A percentile compares a stretch with the other conserved stretches of the same genome.
phyloP scores from a whole-genome alignment of 495 filamentous ascomycete genomes.

The Penicillium verhagenii region DNA sequence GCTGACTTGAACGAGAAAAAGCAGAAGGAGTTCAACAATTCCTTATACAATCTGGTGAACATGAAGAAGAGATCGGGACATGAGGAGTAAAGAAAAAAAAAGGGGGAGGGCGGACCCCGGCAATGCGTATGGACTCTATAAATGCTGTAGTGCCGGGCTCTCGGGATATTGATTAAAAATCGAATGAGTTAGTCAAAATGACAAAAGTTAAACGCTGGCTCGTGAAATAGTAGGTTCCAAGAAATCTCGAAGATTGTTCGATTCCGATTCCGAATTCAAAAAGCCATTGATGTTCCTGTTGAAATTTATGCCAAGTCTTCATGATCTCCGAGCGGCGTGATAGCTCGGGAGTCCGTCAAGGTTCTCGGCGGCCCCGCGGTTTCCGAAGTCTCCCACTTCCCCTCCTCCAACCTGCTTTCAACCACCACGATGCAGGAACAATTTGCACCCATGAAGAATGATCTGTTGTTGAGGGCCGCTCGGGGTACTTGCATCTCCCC shows the following conservation, averaged over 20 bases:
- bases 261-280: neutral
- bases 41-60: slow-evolving; percentile 69
- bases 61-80: slow-evolving; percentile 65
- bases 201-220: neutral
- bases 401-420: slow-evolving; percentile 28
- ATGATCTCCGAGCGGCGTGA: neutral
- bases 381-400: slow-evolving; percentile 23
- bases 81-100: slow-evolving; percentile 15
- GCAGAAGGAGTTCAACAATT: slow-evolving; percentile 38
- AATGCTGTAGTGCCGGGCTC: neutral
- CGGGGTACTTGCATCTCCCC: slow-evolving; percentile 57
- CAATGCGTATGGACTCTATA: neutral
- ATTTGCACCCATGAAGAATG: slow-evolving; percentile 85
- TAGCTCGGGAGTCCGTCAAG: slow-evolving; percentile 3
- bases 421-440: slow-evolving; percentile 54
- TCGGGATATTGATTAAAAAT: neutral
- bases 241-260: neutral
- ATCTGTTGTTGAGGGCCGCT: slow-evolving; percentile 83
- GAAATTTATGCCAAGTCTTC: neutral
- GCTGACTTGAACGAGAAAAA: slow-evolving; percentile 33
- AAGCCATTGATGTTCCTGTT: too few relatives aligned
- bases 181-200: neutral
- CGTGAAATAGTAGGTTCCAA: too few relatives aligned
- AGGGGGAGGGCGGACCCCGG: too few relatives aligned
- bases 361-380: slow-evolving; percentile 16